Conservation (phyloP, 2,329 filamentous ascomycete species). For the Dryadomyces quercus-mongolicae region DNA sequence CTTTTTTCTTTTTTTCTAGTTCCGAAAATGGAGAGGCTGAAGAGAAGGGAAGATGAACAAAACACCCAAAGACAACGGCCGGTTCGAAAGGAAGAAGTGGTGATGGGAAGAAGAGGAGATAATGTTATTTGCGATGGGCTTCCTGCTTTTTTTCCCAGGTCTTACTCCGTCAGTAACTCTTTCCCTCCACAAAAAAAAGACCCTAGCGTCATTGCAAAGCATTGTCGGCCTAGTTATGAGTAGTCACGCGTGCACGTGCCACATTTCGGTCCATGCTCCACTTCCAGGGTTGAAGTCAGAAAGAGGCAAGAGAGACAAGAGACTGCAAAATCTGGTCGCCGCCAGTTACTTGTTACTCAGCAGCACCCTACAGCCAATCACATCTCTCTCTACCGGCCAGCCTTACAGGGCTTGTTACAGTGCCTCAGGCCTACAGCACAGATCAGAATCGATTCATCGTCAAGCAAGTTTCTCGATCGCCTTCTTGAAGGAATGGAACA, state of each 20-base stretch:
- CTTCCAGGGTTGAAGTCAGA: too few species aligned
- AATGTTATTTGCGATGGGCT: background rate
- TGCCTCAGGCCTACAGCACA: too few species aligned
- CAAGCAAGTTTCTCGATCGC: too few species aligned
- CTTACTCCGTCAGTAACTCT: background rate
- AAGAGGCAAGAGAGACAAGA: too few species aligned
- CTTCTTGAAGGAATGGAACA: too few species aligned
- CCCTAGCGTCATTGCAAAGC: background rate
- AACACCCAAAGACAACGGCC: background rate
- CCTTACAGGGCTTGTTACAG: too few species aligned
- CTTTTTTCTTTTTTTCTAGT: background rate
- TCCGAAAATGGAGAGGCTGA: background rate
- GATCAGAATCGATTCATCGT: too few species aligned
- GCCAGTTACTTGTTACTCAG: background rate
- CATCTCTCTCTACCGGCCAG: too few species aligned
- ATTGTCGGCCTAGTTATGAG: background rate
- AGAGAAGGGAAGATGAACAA: background rate
- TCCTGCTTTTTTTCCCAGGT: background rate
- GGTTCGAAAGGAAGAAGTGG: background rate
- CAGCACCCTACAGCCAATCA: background rate
- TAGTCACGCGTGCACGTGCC: background rate
- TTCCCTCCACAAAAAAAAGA: constrained; percentile 1
- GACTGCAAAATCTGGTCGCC: too few species aligned
- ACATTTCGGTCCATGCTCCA: background rate
- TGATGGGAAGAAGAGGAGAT: background rate